Evolutionary conservation across 2,329 filamentous ascomycete genomes (phyloP), one percentile per base, ranked within the genome.

Genomic region (Aspergillus japonicus): DNA sequence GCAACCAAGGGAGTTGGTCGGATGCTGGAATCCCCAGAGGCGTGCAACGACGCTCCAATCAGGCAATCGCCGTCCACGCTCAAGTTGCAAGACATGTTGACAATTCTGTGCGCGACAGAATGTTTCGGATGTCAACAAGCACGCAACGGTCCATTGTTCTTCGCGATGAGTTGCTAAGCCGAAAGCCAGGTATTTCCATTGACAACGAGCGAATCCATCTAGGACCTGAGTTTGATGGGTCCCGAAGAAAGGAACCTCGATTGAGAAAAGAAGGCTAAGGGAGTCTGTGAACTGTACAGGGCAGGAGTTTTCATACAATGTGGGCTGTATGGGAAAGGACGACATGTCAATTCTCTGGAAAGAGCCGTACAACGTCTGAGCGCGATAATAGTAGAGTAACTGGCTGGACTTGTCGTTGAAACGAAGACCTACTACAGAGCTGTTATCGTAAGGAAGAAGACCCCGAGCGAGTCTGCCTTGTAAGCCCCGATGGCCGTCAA

Each of bases 181-280:
- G 21, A 78, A 68, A 16, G 75, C 60, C n/a, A 79, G 74, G 48
- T 78, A 78, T 58, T 69, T 70, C 73, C 74, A 77, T 50, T 72
- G 69, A 62, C 77, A 78, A 11, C 64, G 57, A 23, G 62, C 60
- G 54, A 48, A 50, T 19, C 49, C 58, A 29, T 59, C 47, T 19
- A 52, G 51, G 21, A 55, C 29, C n/a, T 57, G 59, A 4, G 68
- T 66, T 2, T 66, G 57, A 58, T 78, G 77, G 0, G 70, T 75
- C 21, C 68, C 71, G 62, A 70, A 78, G 59, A 79, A 78, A 0
- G 77, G 77, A 8, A 77, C 73, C 6, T 61, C 75, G 26, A 79
- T 73, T 2, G 71, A 69, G 64, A 78, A 78, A 5, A 59, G 58
- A 35, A 77, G 70, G 12, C 59, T 63, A 10, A 72, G 56, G 2